Percentiles rank a stretch among this genome's conserved stretches.
Conservation (phyloP, 306 rosid species). For the Prunus mongolica region DNA sequence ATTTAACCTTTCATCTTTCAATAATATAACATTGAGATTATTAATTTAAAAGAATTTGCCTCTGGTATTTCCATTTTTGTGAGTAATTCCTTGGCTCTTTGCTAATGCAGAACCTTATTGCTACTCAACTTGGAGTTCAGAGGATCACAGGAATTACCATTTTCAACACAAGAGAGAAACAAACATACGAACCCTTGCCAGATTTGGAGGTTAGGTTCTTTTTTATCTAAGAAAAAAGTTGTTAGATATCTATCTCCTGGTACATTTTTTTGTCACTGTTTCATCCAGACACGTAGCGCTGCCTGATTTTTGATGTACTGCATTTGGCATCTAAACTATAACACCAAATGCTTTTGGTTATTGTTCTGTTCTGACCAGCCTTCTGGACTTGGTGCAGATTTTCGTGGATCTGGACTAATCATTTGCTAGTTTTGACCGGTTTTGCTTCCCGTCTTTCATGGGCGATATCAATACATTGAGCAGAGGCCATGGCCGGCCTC, state of each 20-base stretch:
- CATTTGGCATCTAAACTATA: background rate
- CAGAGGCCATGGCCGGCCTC: background rate
- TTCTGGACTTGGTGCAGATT: constrained; percentile 57
- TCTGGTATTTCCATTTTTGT: background rate
- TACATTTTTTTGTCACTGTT: background rate
- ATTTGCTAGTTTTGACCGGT: background rate
- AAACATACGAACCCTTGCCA: constrained; percentile 69
- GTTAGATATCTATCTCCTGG: background rate
- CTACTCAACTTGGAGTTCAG: constrained; percentile 92
- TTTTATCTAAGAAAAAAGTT: background rate
- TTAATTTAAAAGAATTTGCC: background rate
- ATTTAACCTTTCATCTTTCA: background rate
- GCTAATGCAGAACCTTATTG: constrained; percentile 73
- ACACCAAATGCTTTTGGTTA: background rate
- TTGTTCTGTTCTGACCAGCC: constrained; percentile 13
- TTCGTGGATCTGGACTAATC: constrained; percentile 58
- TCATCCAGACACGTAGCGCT: background rate
- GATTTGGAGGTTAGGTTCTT: constrained; percentile 76
- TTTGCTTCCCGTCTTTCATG: background rate
- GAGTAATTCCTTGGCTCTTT: constrained; percentile 6
- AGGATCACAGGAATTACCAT: constrained; percentile 80
- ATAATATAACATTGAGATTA: background rate
- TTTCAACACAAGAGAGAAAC: constrained; percentile 65
- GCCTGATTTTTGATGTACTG: background rate
- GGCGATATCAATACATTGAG: background rate